A percentile compares a stretch with the other conserved stretches of the same genome.
phyloP scores from a whole-genome alignment of 345 rosid genomes.

The Hevea brasiliensis region DNA sequence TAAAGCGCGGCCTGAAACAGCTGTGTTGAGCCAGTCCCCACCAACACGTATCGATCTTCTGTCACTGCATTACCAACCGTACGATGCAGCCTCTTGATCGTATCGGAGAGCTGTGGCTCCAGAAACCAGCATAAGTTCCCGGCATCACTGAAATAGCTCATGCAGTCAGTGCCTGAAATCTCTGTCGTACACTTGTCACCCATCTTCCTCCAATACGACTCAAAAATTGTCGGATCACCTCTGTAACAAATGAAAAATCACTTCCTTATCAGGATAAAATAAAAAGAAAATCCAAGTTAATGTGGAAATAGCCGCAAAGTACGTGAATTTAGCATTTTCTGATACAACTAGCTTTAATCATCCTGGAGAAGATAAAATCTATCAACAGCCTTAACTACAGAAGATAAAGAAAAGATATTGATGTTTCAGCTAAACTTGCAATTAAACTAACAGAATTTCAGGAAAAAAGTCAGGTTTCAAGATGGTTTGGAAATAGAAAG shows the following conservation, averaged over 20 bases:
- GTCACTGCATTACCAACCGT: slow-evolving; percentile 62
- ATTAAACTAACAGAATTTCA: too few relatives aligned
- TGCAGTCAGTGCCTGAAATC: slow-evolving; percentile 59
- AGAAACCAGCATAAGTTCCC: slow-evolving; percentile 73
- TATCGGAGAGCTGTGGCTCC: slow-evolving; percentile 54
- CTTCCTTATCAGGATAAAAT: background rate
- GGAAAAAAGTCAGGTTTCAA: too few relatives aligned
- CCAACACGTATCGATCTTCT: slow-evolving; percentile 53
- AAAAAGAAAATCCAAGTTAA: too few relatives aligned
- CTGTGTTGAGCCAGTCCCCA: slow-evolving; percentile 89
- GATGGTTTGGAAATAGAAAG: background rate
- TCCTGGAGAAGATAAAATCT: too few relatives aligned
- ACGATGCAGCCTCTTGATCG: slow-evolving; percentile 63
- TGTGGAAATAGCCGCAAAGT: too few relatives aligned
- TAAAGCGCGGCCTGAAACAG: slow-evolving; percentile 69
- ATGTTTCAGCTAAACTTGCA: too few relatives aligned
- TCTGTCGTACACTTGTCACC: slow-evolving; percentile 64
- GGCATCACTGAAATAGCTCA: slow-evolving; percentile 80
- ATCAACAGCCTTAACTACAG: too few relatives aligned
- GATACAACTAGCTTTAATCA: background rate
- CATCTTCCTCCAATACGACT: slow-evolving; percentile 61
- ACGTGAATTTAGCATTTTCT: background rate
- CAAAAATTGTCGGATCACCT: slow-evolving; percentile 87
- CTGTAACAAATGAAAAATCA: slow-evolving; percentile 31
- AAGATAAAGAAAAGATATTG: background rate